Base-by-base conservation (phyloP, 768 basidiomycete genomes). In the Suillus decipiens region DNA sequence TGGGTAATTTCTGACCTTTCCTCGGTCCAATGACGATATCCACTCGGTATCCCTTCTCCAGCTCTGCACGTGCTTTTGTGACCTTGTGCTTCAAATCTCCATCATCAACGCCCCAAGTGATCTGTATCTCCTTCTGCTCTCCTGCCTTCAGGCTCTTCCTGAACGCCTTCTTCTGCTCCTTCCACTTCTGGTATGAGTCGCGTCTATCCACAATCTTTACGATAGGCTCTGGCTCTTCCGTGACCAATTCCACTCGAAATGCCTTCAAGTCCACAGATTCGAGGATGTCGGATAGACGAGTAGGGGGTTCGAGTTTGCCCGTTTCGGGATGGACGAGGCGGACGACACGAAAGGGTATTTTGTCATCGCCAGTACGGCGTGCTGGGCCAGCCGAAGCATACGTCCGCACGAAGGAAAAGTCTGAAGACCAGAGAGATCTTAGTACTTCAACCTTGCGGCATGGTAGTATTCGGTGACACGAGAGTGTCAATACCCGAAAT, bases 51-150 rank as follows among this genome's bases (percentile, higher is more conserved):
- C 89, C 89, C 66, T 85, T 85, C 67, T 82, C 83, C 61, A 95
- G 74, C 43, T 88, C 83, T 59, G 81, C 77, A 58, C 78, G 73
- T 24, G 81, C 82, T 72, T 87, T 88, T 60, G 76, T 78, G 39
- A 93, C 63, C 72, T 92, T 93, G 73, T 89, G 88, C 42, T 78
- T 79, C 22, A 88, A 68, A 68, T 95, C 93, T 8, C 80, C 83
- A 36, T 72, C 66, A 8, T 77, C 84, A 14, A 87, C 82, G 2
- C 78, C 80, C 89, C 91, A 94, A 14, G 87, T 85, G 53, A 94
- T 70, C 74, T 90, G 88, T 5, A 92, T 78, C 76, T 91, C 88
- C 77, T 92, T 93, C 60, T 76, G 70, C 64, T 70, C 71, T 28
- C 70, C 66, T 11, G 61, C 69, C 63, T 65, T 70, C 59, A 24